Evolutionary conservation across 2,329 filamentous ascomycete species (phyloP).

Genomic region (Cladosporium sp.): DNA sequence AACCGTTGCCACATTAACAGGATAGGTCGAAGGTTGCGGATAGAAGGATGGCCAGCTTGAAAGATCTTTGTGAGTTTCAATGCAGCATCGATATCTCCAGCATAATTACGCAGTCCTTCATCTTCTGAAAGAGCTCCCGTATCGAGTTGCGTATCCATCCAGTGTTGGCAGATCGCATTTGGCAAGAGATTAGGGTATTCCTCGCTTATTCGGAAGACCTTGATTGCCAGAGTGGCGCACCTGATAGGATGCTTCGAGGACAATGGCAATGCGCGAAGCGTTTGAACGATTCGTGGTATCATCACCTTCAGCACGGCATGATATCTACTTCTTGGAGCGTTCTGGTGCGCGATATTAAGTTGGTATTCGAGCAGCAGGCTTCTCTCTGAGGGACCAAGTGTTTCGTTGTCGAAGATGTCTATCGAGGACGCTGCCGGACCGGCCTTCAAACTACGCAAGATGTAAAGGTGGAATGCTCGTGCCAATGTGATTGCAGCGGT

Average conservation of each 20-base stretch:
- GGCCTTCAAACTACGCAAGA: slow-evolving; percentile 16
- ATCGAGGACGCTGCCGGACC: slow-evolving; percentile 16
- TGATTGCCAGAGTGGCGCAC: slow-evolving; percentile 16
- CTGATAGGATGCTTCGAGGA: slow-evolving; percentile 24
- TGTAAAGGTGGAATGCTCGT: slow-evolving; percentile 21
- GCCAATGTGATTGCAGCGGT: slow-evolving; percentile 18
- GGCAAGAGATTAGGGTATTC: slow-evolving; percentile 21
- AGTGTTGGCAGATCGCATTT: background rate
- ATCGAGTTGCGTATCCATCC: background rate
- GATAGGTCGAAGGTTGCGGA: slow-evolving; percentile 27
- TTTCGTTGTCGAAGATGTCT: slow-evolving; percentile 31
- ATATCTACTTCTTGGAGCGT: slow-evolving; percentile 23
- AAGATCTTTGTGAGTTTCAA: slow-evolving; percentile 41
- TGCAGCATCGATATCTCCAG: slow-evolving; percentile 34
- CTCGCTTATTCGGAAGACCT: slow-evolving; percentile 22
- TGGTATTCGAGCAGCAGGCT: slow-evolving; percentile 42
- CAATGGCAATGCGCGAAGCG: slow-evolving; percentile 22
- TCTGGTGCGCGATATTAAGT: slow-evolving; percentile 24
- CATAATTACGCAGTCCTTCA: slow-evolving; percentile 29
- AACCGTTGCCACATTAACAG: slow-evolving; percentile 37
- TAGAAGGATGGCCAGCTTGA: slow-evolving; percentile 27
- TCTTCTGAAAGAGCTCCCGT: slow-evolving; percentile 25
- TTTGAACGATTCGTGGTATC: slow-evolving; percentile 17
- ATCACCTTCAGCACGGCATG: slow-evolving; percentile 15
- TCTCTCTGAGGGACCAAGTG: slow-evolving; percentile 27